Percentiles rank a stretch among this genome's conserved stretches.
phyloP scores from a whole-genome alignment of 495 filamentous ascomycete genomes.

The Cryomyces antarcticus region DNA sequence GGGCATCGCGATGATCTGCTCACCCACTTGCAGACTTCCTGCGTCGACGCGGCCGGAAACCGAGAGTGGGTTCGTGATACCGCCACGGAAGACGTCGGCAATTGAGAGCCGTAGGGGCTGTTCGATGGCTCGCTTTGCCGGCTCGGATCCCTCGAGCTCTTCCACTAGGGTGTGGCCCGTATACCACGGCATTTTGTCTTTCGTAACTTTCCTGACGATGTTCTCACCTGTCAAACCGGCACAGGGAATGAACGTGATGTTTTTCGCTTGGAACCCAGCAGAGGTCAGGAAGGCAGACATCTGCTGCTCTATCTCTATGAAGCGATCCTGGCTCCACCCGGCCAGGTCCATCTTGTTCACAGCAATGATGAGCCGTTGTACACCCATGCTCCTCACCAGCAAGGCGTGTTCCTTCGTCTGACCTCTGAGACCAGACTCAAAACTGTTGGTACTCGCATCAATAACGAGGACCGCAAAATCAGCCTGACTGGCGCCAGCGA shows the following conservation, averaged over 20 bases:
- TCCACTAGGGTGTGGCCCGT: constrained; percentile 56
- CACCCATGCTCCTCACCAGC: constrained; percentile 78
- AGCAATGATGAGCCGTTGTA: constrained; percentile 68
- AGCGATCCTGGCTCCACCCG: constrained; percentile 59
- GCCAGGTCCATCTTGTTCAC: constrained; percentile 89
- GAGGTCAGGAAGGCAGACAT: constrained; percentile 61
- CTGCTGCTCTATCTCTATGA: constrained; percentile 68
- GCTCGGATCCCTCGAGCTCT: constrained; percentile 63
- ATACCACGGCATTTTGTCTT: constrained; percentile 53
- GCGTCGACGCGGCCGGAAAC: constrained; percentile 74
- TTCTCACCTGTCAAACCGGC: constrained; percentile 81
- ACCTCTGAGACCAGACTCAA: constrained; percentile 80
- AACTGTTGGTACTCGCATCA: constrained; percentile 69
- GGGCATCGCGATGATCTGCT: constrained; percentile 59
- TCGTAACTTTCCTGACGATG: constrained; percentile 38
- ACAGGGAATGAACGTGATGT: constrained; percentile 70
- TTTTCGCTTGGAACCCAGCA: constrained; percentile 60
- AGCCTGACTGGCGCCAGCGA: constrained; percentile 84
- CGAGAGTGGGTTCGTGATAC: constrained; percentile 49
- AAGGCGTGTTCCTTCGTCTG: constrained; percentile 90
- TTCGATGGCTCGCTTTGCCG: constrained; percentile 43
- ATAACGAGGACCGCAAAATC: constrained; percentile 94
- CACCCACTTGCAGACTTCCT: constrained; percentile 66
- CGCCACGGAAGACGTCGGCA: constrained; percentile 62
- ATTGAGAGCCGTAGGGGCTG: constrained; percentile 75